Conservation (phyloP, 306 rosid genomes). For the Pachyrhizus erosus region DNA sequence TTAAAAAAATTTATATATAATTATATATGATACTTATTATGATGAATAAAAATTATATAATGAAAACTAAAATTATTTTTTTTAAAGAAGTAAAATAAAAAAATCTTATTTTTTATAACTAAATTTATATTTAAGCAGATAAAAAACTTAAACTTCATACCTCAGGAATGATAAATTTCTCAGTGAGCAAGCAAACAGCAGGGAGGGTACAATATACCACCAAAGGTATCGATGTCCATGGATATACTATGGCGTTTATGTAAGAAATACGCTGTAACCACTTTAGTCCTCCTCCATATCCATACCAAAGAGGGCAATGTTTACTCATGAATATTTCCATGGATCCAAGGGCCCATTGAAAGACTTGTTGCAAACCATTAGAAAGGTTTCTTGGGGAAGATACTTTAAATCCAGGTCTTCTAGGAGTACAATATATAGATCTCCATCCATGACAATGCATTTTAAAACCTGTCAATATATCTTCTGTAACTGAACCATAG, state of each 20-base stretch:
- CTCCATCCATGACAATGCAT: conserved; percentile 89
- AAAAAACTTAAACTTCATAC: conserved; percentile 37
- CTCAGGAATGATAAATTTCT: conserved; percentile 77
- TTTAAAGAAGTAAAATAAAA: no score
- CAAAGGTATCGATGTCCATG: conserved; percentile 77
- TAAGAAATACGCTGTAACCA: conserved; percentile 70
- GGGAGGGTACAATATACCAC: conserved; percentile 75
- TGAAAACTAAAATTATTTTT: no score
- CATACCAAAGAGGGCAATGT: conserved; percentile 86
- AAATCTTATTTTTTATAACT: no score
- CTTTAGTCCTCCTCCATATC: conserved; percentile 78
- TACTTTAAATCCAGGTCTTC: conserved; percentile 66
- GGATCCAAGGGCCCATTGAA: conserved; percentile 78
- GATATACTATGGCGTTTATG: conserved; percentile 69
- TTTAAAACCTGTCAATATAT: conserved; percentile 76
- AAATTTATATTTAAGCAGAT: no score
- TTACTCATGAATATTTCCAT: conserved; percentile 74
- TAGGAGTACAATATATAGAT: conserved; percentile 71
- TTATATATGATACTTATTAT: no score
- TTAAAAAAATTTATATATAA: no score
- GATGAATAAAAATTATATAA: no score
- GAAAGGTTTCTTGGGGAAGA: conserved; percentile 56
- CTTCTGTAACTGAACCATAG: conserved; percentile 77
- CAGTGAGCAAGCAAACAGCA: conserved; percentile 75
- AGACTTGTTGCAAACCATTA: conserved; percentile 65